phyloP scores from a whole-genome alignment of 1,284 basidiomycete species.

The Grifola frondosa region DNA sequence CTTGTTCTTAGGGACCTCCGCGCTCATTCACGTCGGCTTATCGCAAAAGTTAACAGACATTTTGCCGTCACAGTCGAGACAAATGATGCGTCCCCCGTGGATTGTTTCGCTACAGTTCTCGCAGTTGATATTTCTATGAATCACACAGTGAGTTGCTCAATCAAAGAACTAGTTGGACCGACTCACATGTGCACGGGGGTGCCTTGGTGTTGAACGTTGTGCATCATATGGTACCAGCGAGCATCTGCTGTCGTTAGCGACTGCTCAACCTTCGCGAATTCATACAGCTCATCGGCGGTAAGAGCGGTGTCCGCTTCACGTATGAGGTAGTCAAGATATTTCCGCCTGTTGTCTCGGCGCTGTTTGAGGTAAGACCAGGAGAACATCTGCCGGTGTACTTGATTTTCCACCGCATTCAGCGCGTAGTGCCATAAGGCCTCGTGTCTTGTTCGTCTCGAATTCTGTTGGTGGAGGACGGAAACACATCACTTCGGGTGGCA shows the following conservation, averaged over 20 bases:
- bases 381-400: conserved; percentile 5
- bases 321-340: conserved; percentile 9
- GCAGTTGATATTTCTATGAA: conserved; percentile 10
- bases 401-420: conserved; percentile 9
- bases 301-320: conserved; percentile 3
- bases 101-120: conserved; percentile 20
- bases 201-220: conserved; percentile 5
- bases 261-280: conserved; percentile 1
- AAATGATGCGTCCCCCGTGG: conserved; percentile 24
- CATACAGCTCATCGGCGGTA: conserved; percentile 6
- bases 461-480: conserved; percentile 19
- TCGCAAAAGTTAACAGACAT: conserved; percentile 27
- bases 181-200: not conserved
- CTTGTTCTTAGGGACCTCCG: conserved; percentile 1
- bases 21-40: conserved; percentile 13
- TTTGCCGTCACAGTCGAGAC: conserved; percentile 20
- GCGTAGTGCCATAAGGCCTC: conserved; percentile 17
- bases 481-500: conserved; percentile 7
- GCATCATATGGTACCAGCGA: conserved; percentile 9
- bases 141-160: not conserved
- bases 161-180: not conserved
- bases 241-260: conserved; percentile 7
- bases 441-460: conserved; percentile 14
- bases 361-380: conserved; percentile 13
- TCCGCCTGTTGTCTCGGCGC: conserved; percentile 6